Conservation (phyloP, 2,329 filamentous ascomycete genomes). For the Epichloe scottii region DNA sequence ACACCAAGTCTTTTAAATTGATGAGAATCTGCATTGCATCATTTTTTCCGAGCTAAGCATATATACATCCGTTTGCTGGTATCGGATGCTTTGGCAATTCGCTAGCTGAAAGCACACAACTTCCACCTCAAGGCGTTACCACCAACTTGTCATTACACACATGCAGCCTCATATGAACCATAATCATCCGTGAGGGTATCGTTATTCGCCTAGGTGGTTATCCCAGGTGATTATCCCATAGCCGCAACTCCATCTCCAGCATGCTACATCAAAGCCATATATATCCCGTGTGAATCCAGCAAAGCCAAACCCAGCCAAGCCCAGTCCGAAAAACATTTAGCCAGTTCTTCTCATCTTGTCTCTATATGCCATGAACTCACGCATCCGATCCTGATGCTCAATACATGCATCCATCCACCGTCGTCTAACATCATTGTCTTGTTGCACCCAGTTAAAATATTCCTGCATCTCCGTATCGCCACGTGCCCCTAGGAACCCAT, state of each 20-base stretch:
- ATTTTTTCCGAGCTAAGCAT: too few relatives aligned
- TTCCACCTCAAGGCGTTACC: too few relatives aligned
- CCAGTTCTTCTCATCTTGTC: slow-evolving; percentile 24
- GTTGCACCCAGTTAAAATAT: slow-evolving; percentile 48
- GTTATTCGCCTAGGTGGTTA: neutral
- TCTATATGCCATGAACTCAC: slow-evolving; percentile 40
- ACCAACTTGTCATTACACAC: too few relatives aligned
- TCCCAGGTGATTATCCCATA: neutral
- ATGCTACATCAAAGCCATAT: neutral
- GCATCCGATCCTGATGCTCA: slow-evolving; percentile 45
- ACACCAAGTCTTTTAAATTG: too few relatives aligned
- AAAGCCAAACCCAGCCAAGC: neutral
- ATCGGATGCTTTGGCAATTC: too few relatives aligned
- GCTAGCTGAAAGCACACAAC: too few relatives aligned
- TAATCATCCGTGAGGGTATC: neutral
- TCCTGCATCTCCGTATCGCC: slow-evolving; percentile 36
- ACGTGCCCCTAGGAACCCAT: slow-evolving; percentile 30
- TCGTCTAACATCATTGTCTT: slow-evolving; percentile 51
- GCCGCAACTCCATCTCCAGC: neutral
- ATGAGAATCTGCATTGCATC: too few relatives aligned
- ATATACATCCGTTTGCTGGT: too few relatives aligned
- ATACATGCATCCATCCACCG: slow-evolving; percentile 48
- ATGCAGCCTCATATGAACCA: neutral
- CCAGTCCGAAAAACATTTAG: slow-evolving; percentile 2
- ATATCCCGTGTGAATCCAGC: neutral